Conservation (phyloP, 768 basidiomycete genomes). For the Lentinus brumalis region DNA sequence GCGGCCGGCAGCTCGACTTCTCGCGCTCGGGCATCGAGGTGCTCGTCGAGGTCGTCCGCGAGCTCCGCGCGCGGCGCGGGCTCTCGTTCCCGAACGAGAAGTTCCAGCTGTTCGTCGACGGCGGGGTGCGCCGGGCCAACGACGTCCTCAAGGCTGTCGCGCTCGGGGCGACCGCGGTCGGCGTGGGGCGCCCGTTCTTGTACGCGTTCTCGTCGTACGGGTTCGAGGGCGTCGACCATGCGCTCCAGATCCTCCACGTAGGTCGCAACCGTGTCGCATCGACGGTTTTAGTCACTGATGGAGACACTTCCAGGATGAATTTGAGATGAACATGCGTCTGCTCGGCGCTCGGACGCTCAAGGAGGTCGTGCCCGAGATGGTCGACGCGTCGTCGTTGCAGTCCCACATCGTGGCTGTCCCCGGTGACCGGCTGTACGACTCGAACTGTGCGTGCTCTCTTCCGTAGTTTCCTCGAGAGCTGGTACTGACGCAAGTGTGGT, state of each 20-base stretch:
- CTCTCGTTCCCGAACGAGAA: conserved; percentile 74
- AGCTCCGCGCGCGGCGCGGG: conserved; percentile 66
- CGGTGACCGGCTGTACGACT: conserved; percentile 70
- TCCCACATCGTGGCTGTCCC: conserved; percentile 71
- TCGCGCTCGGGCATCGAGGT: conserved; percentile 47
- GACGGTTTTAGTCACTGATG: not conserved
- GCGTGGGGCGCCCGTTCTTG: conserved; percentile 83
- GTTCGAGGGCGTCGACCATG: conserved; percentile 80
- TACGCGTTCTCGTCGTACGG: conserved; percentile 93
- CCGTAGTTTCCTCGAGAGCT: too few relatives aligned
- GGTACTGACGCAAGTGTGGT: not conserved
- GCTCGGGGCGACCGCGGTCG: conserved; percentile 90
- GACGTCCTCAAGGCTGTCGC: conserved; percentile 90
- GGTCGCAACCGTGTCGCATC: conserved; percentile 21
- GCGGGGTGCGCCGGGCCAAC: conserved; percentile 90
- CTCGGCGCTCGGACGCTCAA: conserved; percentile 80
- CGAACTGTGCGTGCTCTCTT: conserved; percentile 66
- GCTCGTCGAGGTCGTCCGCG: conserved; percentile 65
- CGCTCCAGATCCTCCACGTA: conserved; percentile 77
- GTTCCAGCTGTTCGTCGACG: conserved; percentile 90
- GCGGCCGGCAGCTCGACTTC: conserved; percentile 59
- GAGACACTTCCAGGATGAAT: conserved; percentile 70
- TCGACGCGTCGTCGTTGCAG: conserved; percentile 74
- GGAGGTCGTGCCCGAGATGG: conserved; percentile 87
- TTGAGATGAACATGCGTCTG: conserved; percentile 97